Conservation (phyloP, 2,329 filamentous ascomycete species). For the Fusarium burgessii region DNA sequence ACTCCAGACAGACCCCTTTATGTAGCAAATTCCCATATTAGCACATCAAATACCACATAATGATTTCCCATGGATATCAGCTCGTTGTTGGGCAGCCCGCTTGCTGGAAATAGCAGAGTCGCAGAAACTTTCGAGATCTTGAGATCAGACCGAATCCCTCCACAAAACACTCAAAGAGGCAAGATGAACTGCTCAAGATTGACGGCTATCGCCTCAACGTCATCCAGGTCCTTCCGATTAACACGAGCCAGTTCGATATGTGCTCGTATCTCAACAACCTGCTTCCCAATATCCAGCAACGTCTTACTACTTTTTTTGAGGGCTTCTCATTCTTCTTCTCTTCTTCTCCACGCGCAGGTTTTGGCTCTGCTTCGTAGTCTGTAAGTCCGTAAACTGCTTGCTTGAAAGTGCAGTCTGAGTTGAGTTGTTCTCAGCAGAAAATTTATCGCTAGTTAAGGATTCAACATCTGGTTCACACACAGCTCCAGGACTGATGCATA, state of each 20-base stretch:
- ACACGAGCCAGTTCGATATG: background rate
- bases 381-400: background rate
- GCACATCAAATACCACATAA: background rate
- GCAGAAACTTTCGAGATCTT: background rate
- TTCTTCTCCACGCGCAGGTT: background rate
- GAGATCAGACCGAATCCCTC: background rate
- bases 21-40: too few species aligned
- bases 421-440: background rate
- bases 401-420: background rate
- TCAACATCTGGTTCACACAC: background rate
- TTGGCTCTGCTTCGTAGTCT: background rate
- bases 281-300: background rate
- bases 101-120: too few species aligned
- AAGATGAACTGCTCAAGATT: slow-evolving; percentile 3
- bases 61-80: too few species aligned
- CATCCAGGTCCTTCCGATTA: background rate
- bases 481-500: background rate
- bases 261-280: background rate
- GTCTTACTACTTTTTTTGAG: background rate
- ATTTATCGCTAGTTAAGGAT: background rate
- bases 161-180: background rate
- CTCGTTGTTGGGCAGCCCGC: too few species aligned
- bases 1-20: too few species aligned
- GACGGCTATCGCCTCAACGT: background rate
- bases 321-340: background rate